Base-by-base conservation (phyloP, 1,284 basidiomycete genomes). In the Puccinia brachypodii region DNA sequence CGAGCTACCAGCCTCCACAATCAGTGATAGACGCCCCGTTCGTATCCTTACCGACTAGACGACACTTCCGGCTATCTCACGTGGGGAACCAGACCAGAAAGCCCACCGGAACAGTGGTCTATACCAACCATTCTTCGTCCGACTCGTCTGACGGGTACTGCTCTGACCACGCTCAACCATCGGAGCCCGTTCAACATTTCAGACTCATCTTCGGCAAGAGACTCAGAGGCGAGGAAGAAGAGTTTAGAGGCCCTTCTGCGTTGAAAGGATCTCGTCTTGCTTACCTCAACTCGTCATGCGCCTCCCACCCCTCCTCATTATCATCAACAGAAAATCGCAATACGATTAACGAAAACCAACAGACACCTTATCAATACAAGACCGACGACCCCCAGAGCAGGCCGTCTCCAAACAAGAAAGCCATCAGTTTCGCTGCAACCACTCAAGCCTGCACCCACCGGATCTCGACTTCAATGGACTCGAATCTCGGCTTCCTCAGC, bases 51-150 rank as follows among this genome's bases (percentile, higher is more conserved):
- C 60, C 60, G 25, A 79, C 76, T 53, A 47, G 76, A 42, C 44
- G 76, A 7, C 76, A 79, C 53, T 79, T 79, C 47, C 42, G 76
- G n/a, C 38, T 79, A 19, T 79, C 76, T 25, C 76, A 79, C n/a
- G 11, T 79, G 3, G 76, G 76, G 19, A 79, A 79, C 40, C 64
- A 60, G 53, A 22, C 3, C 22, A 1, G 31, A 14, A 28, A 33
- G 28, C 28, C 14, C 6, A 25, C 47, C 9, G 44, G 42, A 28
- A 19, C 14, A 7, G 47, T 40, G 22, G 36, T 68, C 38, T 77
- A 47, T 40, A 68, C 36, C 19, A 68, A 68, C 28, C 42, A 68
- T n/a, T 68, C 64, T 11, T 68, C 64, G 13, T 66, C 42, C 7
- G 76, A 77, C 19, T 66, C 76, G 62, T n/a, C n/a, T n/a, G 76